Conservation (phyloP, 2,329 filamentous ascomycete genomes). For the Sordariomycetes sp. region DNA sequence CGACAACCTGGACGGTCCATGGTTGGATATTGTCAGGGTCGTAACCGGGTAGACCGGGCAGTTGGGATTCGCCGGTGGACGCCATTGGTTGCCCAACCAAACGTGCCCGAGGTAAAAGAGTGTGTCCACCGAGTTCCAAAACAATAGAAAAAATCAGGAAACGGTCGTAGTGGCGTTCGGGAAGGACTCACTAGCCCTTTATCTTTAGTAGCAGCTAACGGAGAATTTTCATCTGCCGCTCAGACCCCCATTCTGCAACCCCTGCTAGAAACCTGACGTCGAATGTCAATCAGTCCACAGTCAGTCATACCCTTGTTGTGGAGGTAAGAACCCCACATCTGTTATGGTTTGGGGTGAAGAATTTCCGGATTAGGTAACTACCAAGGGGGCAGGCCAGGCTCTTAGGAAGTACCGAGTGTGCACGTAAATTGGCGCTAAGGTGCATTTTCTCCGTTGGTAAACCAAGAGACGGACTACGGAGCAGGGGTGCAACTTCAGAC, state of each 20-base stretch:
- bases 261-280: background rate
- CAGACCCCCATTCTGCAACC: background rate
- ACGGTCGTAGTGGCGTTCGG: background rate
- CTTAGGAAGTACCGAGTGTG: background rate
- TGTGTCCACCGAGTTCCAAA: background rate
- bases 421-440: background rate
- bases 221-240: background rate
- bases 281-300: background rate
- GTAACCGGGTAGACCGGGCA: conserved; percentile 17
- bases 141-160: background rate
- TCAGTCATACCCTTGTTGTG: background rate
- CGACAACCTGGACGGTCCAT: conserved; percentile 26
- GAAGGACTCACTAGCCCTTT: background rate
- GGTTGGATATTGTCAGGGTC: conserved; percentile 22
- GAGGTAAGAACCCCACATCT: background rate
- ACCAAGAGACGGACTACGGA: background rate
- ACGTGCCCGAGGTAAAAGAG: background rate
- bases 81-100: background rate
- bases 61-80: conserved; percentile 4
- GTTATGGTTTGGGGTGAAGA: background rate
- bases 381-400: background rate
- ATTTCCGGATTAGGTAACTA: background rate
- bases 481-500: background rate
- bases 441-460: too few species aligned
- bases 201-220: background rate